Percentiles rank a stretch among this genome's conserved stretches.
Evolutionary conservation across 208 protist genomes (phyloP).

Genomic region (Polymyxa betae): DNA sequence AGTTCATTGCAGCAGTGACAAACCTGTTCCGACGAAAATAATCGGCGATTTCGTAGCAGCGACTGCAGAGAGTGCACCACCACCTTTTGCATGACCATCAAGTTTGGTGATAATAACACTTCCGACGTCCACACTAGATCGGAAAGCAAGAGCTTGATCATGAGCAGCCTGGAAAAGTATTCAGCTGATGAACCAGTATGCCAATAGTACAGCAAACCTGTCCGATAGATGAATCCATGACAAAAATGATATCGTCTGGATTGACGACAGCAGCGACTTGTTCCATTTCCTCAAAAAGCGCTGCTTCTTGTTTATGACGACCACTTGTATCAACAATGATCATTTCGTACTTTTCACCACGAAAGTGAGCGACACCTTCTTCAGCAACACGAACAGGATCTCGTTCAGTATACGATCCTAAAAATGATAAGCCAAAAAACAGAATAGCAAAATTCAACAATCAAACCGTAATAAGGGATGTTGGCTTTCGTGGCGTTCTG

Average conservation of each 20-base stretch:
- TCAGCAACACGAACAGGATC: conserved; percentile 92
- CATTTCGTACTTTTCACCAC: conserved; percentile 88
- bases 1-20: background rate
- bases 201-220: conserved; percentile 76
- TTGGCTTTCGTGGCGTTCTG: conserved; percentile 98
- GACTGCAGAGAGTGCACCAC: conserved; percentile 85
- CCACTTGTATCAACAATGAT: conserved; percentile 99
- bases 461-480: conserved; percentile 92
- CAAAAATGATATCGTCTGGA: conserved; percentile 68
- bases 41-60: conserved; percentile 96
- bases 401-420: conserved; percentile 81
- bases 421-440: background rate
- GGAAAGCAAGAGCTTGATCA: conserved; percentile 83
- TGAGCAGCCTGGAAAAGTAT: conserved; percentile 76
- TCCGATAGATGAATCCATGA: conserved; percentile 73
- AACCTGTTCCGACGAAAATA: conserved; percentile 91
- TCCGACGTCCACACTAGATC: conserved; percentile 84
- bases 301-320: conserved; percentile 95
- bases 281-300: conserved; percentile 97
- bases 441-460: background rate
- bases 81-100: conserved; percentile 97
- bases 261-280: conserved; percentile 53
- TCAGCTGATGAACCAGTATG: background rate
- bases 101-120: conserved; percentile 99
- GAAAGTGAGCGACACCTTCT: conserved; percentile 93